These are phyloP conservation scores for Myriosclerotinia scirpicola DNA, from an alignment of 2,329 filamentous ascomycete species.

Conservation along the genomic window DNA sequence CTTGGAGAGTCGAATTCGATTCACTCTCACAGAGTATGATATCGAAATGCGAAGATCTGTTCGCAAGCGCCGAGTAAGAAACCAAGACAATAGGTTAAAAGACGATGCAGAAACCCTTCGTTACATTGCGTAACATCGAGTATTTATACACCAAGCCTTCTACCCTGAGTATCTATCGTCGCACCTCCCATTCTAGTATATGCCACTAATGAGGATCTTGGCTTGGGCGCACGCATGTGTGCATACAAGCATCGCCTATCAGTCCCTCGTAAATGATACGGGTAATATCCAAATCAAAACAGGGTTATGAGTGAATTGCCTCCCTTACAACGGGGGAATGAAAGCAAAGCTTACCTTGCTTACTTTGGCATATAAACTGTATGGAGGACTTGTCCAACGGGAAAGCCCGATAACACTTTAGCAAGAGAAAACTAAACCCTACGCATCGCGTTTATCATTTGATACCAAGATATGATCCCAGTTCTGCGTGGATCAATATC, in stretches of 20 bases:
- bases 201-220: slow-evolving; percentile 2
- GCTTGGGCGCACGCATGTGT: neutral
- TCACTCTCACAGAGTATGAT: slow-evolving; percentile 13
- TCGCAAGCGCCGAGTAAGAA: neutral
- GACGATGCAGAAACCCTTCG: neutral
- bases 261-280: slow-evolving; percentile 9
- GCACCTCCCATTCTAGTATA: neutral
- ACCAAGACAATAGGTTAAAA: neutral
- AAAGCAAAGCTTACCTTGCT: slow-evolving; percentile 1
- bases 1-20: slow-evolving; percentile 3
- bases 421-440: slow-evolving; percentile 2
- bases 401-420: neutral
- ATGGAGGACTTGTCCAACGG: neutral
- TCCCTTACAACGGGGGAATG: neutral
- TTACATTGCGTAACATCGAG: slow-evolving; percentile 7
- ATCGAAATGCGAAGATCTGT: neutral
- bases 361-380: too few relatives aligned
- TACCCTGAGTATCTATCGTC: slow-evolving; percentile 9
- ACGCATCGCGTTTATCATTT: slow-evolving; percentile 12
- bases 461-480: neutral
- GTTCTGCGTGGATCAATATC: neutral
- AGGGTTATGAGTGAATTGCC: neutral
- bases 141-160: slow-evolving; percentile 8
- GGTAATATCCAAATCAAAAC: neutral
- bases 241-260: slow-evolving; percentile 6